Evolutionary conservation across 2,329 filamentous ascomycete species (phyloP), one percentile per base, ranked within the genome.

Genomic region (Alternaria tenuissima): DNA sequence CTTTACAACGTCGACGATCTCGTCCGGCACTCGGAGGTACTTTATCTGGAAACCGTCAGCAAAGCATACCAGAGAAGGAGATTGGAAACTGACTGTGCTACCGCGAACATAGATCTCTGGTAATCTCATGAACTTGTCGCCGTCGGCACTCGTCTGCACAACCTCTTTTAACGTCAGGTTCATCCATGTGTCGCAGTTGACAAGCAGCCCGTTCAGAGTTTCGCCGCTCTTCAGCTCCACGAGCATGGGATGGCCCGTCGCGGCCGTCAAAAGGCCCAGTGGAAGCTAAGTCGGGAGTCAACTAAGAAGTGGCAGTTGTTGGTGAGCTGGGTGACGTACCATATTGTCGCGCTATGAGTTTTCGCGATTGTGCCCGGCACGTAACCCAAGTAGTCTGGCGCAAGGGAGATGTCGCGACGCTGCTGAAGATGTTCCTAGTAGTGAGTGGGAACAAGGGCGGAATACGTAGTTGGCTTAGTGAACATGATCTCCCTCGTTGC

Each of bases 121-220:
- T 80, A 99, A 83, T 75, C 93, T 87, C 79, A 93, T 91, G 80
- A 99, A 99, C 77, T 91, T 94, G 80, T 98, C 94, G 64, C 93
- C 95, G 75, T 98, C 94, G 24, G 94, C 89, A 77, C 91, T 97
- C 18, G 95, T 98, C 81, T 98, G 94, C 36, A 98, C 92, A 22
- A 99, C 96, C 80, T 98, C 95, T 80, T 95, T 96, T 68, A 99
- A 82, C 2, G 94, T 98, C 71, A 99, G 84, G 82, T 99, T 99
- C 95, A 99, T 99, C 93, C 95, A 99, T 49, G 94, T 99, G 80
- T 99, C 95, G 88, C 94, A 99, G 80, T 91, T 93, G 79, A 97
- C 91, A 61, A 99, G 85, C 76, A 97, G 93, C 65, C 95, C 95
- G 82, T 98, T 99, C 62, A 99, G 87, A 0, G 95, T 98, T 81